phyloP scores from a whole-genome alignment of 345 rosid species.

The Brassica cretica region DNA sequence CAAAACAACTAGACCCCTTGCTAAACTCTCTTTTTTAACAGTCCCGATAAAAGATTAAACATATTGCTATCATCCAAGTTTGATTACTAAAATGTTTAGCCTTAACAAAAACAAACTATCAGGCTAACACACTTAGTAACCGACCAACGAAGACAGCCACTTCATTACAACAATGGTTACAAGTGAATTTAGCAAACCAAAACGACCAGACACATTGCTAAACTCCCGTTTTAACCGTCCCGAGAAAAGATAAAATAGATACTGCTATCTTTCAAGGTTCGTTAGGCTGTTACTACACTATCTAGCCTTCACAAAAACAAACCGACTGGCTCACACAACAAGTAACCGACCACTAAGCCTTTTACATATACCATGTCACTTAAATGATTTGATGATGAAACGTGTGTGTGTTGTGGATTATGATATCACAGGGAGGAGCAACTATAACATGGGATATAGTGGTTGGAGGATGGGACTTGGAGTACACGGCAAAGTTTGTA shows the following conservation, averaged over 20 bases:
- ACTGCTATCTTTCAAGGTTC: not conserved
- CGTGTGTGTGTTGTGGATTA: not conserved
- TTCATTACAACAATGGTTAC: not conserved
- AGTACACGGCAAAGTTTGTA: conserved; percentile 91
- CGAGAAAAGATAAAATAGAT: too few species aligned
- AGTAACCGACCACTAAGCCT: not conserved
- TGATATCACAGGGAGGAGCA: conserved; percentile 59
- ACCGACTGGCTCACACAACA: not conserved
- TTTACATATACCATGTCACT: not conserved
- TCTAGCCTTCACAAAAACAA: not conserved
- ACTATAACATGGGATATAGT: conserved; percentile 94
- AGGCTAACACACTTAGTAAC: not conserved
- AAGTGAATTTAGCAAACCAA: not conserved
- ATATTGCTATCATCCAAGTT: not conserved
- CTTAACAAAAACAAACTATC: not conserved
- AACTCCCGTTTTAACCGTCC: not conserved
- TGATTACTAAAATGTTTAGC: not conserved
- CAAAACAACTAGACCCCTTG: not conserved
- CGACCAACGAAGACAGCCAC: not conserved
- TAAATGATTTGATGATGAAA: not conserved
- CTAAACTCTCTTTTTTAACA: not conserved
- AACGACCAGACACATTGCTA: not conserved
- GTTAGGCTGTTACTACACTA: not conserved
- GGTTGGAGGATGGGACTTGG: conserved; percentile 98
- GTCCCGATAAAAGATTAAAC: not conserved